Conservation (phyloP, 331 rosid species). For the Telfairia occidentalis region DNA sequence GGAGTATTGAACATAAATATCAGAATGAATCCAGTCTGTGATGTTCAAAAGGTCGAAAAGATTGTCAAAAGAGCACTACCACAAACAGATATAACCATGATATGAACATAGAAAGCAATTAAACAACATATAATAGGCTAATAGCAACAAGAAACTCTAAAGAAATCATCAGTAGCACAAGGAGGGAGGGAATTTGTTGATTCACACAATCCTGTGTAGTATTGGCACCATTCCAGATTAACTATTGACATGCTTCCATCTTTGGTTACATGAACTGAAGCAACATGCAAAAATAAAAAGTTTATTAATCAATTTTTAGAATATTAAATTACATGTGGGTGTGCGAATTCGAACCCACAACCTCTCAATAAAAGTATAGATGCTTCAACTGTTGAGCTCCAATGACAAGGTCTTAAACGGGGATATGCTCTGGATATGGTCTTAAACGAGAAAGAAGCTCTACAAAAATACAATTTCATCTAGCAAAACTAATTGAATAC, state of each 20-base stretch:
- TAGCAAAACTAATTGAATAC: conserved; percentile 8
- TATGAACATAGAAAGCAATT: not conserved
- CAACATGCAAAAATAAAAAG: no score
- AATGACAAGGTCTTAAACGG: no score
- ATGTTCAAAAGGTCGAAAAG: not conserved
- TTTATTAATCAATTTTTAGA: no score
- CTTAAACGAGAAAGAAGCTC: conserved; percentile 15
- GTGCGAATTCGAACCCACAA: no score
- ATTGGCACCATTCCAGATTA: not conserved
- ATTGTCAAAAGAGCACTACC: not conserved
- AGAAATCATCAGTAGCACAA: not conserved
- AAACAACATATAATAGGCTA: not conserved
- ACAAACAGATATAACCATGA: not conserved
- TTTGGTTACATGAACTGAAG: not conserved
- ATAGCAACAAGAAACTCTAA: not conserved
- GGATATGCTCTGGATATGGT: no score
- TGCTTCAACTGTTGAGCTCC: no score
- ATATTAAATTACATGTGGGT: no score
- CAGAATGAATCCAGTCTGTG: not conserved
- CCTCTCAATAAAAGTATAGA: no score
- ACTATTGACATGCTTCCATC: not conserved
- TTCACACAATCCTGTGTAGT: not conserved
- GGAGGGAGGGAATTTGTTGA: not conserved
- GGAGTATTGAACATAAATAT: not conserved
- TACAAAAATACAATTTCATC: not conserved